Base-by-base conservation (phyloP, 345 rosid genomes). In the Adansonia digitata region DNA sequence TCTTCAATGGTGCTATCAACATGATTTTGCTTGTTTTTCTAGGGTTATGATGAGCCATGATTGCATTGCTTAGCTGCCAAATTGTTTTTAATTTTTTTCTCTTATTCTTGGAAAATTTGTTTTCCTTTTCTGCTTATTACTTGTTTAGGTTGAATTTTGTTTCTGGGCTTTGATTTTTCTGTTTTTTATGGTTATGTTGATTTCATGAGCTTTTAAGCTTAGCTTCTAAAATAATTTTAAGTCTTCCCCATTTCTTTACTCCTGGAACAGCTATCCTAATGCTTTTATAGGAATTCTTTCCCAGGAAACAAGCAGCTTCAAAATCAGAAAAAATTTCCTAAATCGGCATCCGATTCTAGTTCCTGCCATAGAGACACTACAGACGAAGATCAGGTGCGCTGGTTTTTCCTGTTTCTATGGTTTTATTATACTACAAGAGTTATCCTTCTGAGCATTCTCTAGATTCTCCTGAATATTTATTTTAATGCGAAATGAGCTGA, bases 301-400 rank as follows among this genome's bases (percentile, higher is more conserved):
- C 51, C 94, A 94, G 97, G 97, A 80, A 83, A 81, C 82, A 67
- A 81, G 82, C 86, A 62, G 74, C 77, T 75, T 79, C 84, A 69
- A 8, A 80, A 85, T 69, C 90, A 56, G 74, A 84, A 79, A 42
- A 73, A 42, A 68, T 67, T 78, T 56, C 69, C 86, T 24, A 81
- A 86, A 64, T 80, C 81, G 75, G 81, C 90, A 78, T 82, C 92
- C 75, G 93, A 82, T 72, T 85, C 86, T 52, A 72, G 71, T 66
- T 80, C 93, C 77, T 77, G 76, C 74, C 76, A 76, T 59, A 77
- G 86, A 70, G 80, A 80, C 71, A 53, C 79, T 73, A 64, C 81
- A 43, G 85, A 81, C 24, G 85, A 86, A 71, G 83, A 88, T 80
- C 78, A 69, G 92, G 97, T 92, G 84, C 62, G 84, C 20, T 67